Base-by-base conservation (phyloP, 768 basidiomycete genomes). In the Tricholoma furcatifolium region DNA sequence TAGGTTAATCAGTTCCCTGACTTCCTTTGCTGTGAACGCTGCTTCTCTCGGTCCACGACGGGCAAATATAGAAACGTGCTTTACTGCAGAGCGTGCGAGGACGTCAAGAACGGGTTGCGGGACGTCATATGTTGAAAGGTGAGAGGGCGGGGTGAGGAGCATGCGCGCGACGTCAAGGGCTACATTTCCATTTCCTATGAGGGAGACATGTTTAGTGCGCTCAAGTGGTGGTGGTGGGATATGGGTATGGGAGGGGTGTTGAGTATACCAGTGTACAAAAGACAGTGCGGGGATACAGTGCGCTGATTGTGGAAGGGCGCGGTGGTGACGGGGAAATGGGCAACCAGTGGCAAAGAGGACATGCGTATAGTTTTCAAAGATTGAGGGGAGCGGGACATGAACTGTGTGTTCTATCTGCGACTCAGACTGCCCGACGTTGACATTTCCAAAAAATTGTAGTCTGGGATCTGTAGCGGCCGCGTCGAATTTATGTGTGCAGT, bases 401-500 rank as follows among this genome's bases (percentile, higher is more conserved):
- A 85, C 65, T 0, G 83, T 69, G 52, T 87, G 74, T 11, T 79
- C 72, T 42, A 87, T 78, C 1, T 74, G 65, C 42, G 71, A 60
- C 15, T 53, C 49, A 6, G 62, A 55, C 4, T 65, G 63, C 2
- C 72, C 75, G 49, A 91, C 67, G 53, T 89, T 82, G 12, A 96
- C 86, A 63, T 98, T 97, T 32, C 95, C 97, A 68, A 96, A 96
- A 72, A 93, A 98, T 17, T 79, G 75, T 60, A 98, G 85, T 2
- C 95, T 83, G 0, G 82, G 73, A 63, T 98, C 94, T n/a, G 68
- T 57, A 0, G 93, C 91, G 1, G 85, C 79, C 23, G 77, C 73
- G 63, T 96, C 92, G 60, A 99, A 98, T 74, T 96, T 98, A 71
- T 96, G 84, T 20, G 88, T 93, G 71, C 94, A 97, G 69, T 98